A percentile compares a stretch with the other conserved stretches of the same genome.
These are phyloP conservation scores for Microstroma glucosiphilum DNA, from an alignment of 1,284 basidiomycete genomes.

Conservation along the genomic window DNA sequence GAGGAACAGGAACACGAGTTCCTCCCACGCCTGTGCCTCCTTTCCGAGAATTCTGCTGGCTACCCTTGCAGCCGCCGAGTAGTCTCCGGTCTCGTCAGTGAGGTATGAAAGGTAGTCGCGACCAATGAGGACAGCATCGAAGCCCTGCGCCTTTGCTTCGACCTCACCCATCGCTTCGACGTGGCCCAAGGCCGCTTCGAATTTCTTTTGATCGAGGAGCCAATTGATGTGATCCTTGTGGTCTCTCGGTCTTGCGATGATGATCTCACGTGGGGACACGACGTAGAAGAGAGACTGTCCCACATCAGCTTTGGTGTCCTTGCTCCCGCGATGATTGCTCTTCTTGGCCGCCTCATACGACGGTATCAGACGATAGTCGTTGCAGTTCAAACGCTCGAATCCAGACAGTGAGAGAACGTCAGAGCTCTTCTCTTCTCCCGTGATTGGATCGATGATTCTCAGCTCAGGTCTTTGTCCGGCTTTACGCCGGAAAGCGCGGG, in stretches of 20 bases:
- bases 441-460: constrained; percentile 71
- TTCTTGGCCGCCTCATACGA: constrained; percentile 25
- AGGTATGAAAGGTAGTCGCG: constrained; percentile 40
- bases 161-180: constrained; percentile 63
- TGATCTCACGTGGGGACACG: constrained; percentile 74
- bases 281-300: constrained; percentile 63
- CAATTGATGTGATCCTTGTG: constrained; percentile 83
- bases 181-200: constrained; percentile 79
- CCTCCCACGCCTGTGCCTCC: constrained; percentile 79
- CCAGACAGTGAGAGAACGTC: constrained; percentile 75
- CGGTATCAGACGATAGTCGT: constrained; percentile 72
- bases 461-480: constrained; percentile 83
- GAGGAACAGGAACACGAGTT: constrained; percentile 87
- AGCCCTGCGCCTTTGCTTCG: constrained; percentile 35
- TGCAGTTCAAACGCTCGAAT: constrained; percentile 80
- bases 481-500: constrained; percentile 60
- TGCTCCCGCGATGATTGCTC: not conserved
- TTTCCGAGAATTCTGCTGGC: constrained; percentile 78
- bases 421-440: constrained; percentile 79
- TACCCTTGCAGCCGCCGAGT: constrained; percentile 72
- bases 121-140: constrained; percentile 58
- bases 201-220: constrained; percentile 78
- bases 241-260: constrained; percentile 78
- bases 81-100: constrained; percentile 61
- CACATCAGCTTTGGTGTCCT: constrained; percentile 16